Conservation (phyloP, 768 basidiomycete genomes). For the Hortiboletus campestris region DNA sequence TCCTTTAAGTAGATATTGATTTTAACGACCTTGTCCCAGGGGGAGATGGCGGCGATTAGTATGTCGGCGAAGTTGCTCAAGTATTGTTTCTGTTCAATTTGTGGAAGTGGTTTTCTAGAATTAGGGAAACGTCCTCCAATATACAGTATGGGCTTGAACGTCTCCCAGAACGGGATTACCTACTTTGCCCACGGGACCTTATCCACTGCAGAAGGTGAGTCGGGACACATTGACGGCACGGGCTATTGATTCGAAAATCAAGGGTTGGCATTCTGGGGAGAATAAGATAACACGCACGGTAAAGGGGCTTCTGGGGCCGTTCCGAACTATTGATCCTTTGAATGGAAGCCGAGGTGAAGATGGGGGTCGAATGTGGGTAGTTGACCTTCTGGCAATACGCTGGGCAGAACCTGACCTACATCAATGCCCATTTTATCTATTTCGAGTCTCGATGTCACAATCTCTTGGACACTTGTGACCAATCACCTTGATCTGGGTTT, state of each 20-base stretch:
- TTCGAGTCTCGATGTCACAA: not conserved
- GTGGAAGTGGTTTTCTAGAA: not conserved
- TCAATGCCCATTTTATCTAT: constrained; percentile 3
- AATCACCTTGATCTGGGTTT: not conserved
- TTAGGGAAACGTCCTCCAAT: constrained; percentile 9
- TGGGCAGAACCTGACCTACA: not conserved
- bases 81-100: constrained; percentile 47
- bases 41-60: constrained; percentile 51
- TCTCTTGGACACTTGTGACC: not conserved
- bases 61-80: constrained; percentile 53
- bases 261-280: not conserved
- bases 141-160: constrained; percentile 58
- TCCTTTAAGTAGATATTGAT: constrained; percentile 62
- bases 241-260: constrained; percentile 31
- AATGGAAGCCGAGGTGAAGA: constrained; percentile 41
- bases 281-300: constrained; percentile 3
- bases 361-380: not conserved
- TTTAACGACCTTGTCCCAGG: constrained; percentile 58
- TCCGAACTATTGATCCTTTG: constrained; percentile 55
- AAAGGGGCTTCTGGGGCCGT: constrained; percentile 31
- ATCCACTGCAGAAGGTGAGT: constrained; percentile 60
- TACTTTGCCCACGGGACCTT: constrained; percentile 49
- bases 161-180: constrained; percentile 40
- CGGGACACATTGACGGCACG: constrained; percentile 58
- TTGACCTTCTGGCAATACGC: not conserved